A percentile compares a stretch with the other conserved stretches of the same genome.
Conservation (phyloP, 2,329 filamentous ascomycete genomes). For the Pestalotiopsis sp. region DNA sequence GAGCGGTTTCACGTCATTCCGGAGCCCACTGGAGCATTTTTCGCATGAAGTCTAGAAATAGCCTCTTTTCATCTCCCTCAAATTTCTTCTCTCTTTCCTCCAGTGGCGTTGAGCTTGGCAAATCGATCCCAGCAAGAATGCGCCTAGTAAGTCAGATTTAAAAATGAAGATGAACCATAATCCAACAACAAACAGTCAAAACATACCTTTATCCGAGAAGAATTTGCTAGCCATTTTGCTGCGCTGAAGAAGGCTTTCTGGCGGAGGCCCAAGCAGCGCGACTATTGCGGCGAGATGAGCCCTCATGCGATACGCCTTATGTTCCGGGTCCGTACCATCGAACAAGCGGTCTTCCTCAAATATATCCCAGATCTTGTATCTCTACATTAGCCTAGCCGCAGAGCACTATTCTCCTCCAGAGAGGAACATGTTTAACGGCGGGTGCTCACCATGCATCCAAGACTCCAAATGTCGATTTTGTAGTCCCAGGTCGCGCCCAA, state of each 20-base stretch:
- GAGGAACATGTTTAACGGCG: background rate
- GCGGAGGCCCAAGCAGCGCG: conserved; percentile 45
- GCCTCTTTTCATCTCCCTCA: too few relatives aligned
- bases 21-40: too few relatives aligned
- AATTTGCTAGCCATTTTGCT: background rate
- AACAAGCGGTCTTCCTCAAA: conserved; percentile 50
- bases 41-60: too few relatives aligned
- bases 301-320: conserved; percentile 41
- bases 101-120: too few relatives aligned
- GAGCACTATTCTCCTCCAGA: background rate
- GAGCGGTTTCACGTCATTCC: too few relatives aligned
- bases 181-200: too few relatives aligned
- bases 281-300: conserved; percentile 53
- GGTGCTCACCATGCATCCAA: conserved; percentile 48
- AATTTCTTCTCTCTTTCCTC: too few relatives aligned
- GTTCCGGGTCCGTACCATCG: conserved; percentile 39
- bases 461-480: conserved; percentile 55
- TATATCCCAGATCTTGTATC: conserved; percentile 48
- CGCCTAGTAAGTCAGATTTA: too few relatives aligned
- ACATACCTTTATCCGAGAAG: background rate
- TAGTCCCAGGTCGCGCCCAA: conserved; percentile 47
- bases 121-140: too few relatives aligned
- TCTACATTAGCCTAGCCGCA: background rate
- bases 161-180: too few relatives aligned
- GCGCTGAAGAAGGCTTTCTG: conserved; percentile 32